Evolutionary conservation across 345 rosid species (phyloP).

Genomic region (Dovyalis caffra): DNA sequence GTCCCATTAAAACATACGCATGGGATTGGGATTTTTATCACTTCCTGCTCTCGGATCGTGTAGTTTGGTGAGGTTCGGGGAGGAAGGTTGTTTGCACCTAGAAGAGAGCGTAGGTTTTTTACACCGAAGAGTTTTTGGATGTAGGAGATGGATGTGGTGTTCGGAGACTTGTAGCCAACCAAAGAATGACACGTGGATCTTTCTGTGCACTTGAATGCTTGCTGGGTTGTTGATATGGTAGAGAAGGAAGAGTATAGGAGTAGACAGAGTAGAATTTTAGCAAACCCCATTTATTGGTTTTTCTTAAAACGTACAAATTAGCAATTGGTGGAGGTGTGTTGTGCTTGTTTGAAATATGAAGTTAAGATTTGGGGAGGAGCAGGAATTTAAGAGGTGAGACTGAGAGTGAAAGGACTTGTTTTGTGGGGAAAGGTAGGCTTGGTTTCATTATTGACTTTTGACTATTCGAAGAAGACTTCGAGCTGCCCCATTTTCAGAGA

Average conservation of each 20-base stretch:
- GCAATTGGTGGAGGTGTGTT: too few relatives aligned
- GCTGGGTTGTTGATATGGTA: conserved; percentile 12
- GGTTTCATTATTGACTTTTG: not conserved
- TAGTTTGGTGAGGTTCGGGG: conserved; percentile 33
- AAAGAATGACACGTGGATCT: conserved; percentile 36
- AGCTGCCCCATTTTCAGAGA: too few relatives aligned
- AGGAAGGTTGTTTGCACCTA: conserved; percentile 57
- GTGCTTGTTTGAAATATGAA: too few relatives aligned
- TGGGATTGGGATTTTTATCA: conserved; percentile 47
- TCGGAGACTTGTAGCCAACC: conserved; percentile 51
- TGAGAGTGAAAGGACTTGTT: too few relatives aligned
- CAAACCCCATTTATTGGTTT: not conserved
- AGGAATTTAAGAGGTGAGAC: too few relatives aligned
- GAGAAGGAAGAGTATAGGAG: conserved; percentile 6
- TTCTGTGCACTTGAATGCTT: conserved; percentile 45
- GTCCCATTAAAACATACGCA: conserved; percentile 59
- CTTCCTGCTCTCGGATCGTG: conserved; percentile 14
- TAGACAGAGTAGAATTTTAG: not conserved
- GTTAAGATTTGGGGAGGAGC: too few relatives aligned
- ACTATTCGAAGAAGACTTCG: too few relatives aligned
- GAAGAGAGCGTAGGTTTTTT: conserved; percentile 36
- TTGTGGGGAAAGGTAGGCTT: not conserved
- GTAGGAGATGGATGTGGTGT: conserved; percentile 42
- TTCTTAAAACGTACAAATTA: too few relatives aligned
- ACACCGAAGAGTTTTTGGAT: conserved; percentile 54